Conservation (phyloP, 306 rosid species). For the Lupinus albus region DNA sequence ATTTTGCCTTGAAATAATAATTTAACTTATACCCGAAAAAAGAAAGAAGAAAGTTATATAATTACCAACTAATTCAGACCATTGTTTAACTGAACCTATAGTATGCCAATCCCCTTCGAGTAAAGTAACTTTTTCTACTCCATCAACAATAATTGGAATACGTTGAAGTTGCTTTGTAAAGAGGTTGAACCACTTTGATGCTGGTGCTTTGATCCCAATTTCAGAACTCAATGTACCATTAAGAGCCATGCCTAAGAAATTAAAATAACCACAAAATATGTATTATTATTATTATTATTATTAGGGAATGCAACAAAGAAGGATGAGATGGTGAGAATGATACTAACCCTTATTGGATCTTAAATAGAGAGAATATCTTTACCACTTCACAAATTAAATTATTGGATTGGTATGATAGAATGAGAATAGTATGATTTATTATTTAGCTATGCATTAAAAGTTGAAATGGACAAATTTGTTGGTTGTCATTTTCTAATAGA, state of each 20-base stretch:
- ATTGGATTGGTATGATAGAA: not conserved
- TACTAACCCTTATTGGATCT: not conserved
- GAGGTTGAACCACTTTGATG: slow-evolving; percentile 32
- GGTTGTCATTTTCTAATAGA: not conserved
- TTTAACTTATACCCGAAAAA: not conserved
- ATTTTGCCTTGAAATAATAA: no score
- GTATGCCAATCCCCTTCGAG: slow-evolving; percentile 54
- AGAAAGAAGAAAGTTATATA: no score
- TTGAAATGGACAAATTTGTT: not conserved
- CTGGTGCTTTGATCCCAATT: slow-evolving; percentile 29
- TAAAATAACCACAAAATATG: not conserved
- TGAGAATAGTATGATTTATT: not conserved
- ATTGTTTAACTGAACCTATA: slow-evolving; percentile 42
- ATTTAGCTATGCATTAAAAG: not conserved
- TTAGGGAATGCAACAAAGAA: not conserved
- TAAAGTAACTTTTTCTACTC: slow-evolving; percentile 18
- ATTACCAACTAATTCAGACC: slow-evolving; percentile 38
- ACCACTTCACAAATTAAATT: not conserved
- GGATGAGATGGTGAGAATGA: not conserved
- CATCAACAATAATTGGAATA: slow-evolving; percentile 21
- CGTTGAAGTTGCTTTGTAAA: slow-evolving; percentile 14
- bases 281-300: not conserved
- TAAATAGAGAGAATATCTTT: not conserved
- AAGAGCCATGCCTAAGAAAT: slow-evolving; percentile 27
- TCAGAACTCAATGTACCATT: not conserved